Conservation (phyloP, 2,329 filamentous ascomycete genomes). For the Didymella segeticola region DNA sequence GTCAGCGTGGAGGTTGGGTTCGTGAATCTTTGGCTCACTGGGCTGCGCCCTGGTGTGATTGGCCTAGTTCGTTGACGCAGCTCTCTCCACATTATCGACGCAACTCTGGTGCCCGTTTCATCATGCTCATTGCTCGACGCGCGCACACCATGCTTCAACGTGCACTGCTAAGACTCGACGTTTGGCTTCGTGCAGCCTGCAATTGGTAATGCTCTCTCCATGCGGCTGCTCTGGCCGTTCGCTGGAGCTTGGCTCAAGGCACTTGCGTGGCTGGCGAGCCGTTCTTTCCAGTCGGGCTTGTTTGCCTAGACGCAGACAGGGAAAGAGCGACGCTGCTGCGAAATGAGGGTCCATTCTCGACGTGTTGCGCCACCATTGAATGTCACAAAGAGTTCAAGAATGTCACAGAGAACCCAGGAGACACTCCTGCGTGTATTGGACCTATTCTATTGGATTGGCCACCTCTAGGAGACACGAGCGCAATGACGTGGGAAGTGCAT, state of each 20-base stretch:
- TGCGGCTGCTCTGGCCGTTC: conserved; percentile 9
- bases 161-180: neutral
- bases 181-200: conserved; percentile 4
- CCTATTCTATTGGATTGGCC: neutral
- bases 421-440: neutral
- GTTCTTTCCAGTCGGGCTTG: conserved; percentile 8
- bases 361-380: conserved; percentile 5
- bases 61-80: conserved; percentile 15
- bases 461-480: neutral
- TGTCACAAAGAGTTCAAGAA: neutral
- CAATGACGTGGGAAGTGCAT: conserved; percentile 11
- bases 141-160: conserved; percentile 1
- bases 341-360: conserved; percentile 14
- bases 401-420: neutral
- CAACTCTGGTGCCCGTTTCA: conserved; percentile 18
- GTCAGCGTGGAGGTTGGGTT: conserved; percentile 21
- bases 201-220: neutral
- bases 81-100: conserved; percentile 18
- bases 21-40: conserved; percentile 16
- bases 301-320: conserved; percentile 11
- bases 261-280: conserved; percentile 5
- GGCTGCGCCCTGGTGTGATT: conserved; percentile 15
- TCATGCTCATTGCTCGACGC: conserved; percentile 7
- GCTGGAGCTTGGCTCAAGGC: conserved; percentile 6
- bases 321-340: conserved; percentile 18